Evolutionary conservation across 192 early-diverging fungal genomes (phyloP).

Genomic region (Backusella parvicylindrica): DNA sequence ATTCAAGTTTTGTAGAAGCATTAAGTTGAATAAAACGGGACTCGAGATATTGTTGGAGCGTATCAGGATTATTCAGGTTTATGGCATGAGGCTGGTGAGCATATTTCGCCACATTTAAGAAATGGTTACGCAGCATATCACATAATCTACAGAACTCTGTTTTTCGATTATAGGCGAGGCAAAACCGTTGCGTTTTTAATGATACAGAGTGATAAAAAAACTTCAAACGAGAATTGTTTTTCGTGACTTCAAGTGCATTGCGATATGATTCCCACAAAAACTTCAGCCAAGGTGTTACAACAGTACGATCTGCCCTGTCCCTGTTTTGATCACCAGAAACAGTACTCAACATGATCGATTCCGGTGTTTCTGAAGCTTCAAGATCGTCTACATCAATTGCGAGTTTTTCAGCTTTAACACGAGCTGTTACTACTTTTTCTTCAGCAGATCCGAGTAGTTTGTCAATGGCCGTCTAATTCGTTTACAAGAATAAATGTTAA

Average conservation of each 20-base stretch:
- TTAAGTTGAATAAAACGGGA: constrained; percentile 94
- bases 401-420: constrained; percentile 88
- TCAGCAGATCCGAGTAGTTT: constrained; percentile 84
- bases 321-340: constrained; percentile 91
- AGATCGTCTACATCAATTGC: constrained; percentile 90
- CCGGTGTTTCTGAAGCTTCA: constrained; percentile 94
- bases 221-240: constrained; percentile 95
- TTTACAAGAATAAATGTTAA: background rate
- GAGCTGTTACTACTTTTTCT: constrained; percentile 83
- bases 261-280: constrained; percentile 99
- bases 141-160: constrained; percentile 98
- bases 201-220: constrained; percentile 87
- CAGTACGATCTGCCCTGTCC: constrained; percentile 94
- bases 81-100: constrained; percentile 88
- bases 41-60: constrained; percentile 93
- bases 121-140: constrained; percentile 92
- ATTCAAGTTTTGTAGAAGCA: constrained; percentile 90
- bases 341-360: constrained; percentile 93
- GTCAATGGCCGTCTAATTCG: constrained; percentile 69
- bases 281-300: constrained; percentile 98
- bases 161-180: constrained; percentile 89
- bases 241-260: constrained; percentile 90
- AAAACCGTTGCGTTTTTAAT: constrained; percentile 92
- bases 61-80: constrained; percentile 93
- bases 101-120: constrained; percentile 86